Base-by-base conservation (phyloP, 2,329 filamentous ascomycete genomes). In the Neofusicoccum sp. region DNA sequence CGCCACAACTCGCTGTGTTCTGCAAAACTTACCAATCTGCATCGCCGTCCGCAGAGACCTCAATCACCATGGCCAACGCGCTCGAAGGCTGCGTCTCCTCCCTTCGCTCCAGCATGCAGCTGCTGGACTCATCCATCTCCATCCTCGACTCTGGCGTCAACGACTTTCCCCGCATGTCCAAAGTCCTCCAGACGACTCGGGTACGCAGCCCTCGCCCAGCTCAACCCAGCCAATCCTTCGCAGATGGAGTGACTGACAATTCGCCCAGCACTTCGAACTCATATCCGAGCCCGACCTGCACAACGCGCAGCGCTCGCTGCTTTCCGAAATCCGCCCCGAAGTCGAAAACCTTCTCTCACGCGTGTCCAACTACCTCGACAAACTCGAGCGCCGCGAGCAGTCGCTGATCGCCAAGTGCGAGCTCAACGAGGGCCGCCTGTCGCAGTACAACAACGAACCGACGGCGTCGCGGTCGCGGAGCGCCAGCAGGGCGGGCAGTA, bases 271-370 rank as follows among this genome's bases (percentile, higher is more conserved):
- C 79, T 97, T 96, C 78, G 93, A 97, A 76, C 87, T 97, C 45
- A 91, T 97, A 69, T 91, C 93, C 14, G 92, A 96, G 74, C 87
- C 90, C 11, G 91, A 91, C 58, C 86, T 97, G 48, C 88, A 89
- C 65, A 85, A 89, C 66, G 93, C 93, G 36, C 93, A 97, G 77
- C 84, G 91, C 68, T 89, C 92, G 4, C 86, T 97, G 16, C 89
- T 93, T 70, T 90, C 92, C 71, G 93, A 96, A 74, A 95, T 97
- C 69, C 89, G 89, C n/a, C 93, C 93, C 7, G 93, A 92, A 75
- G 90, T 96, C 67, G 82, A 88, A 34, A 85, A 87, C 64, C 86
- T 97, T 2, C 87, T 97, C 58, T 85, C 88, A 66, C 89, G 93
- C 68, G 92, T 93, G n/a, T 88, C 92, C 68, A 87, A 89, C 66